Evolutionary conservation across 2,329 filamentous ascomycete species (phyloP).

Genomic region (Amylocarpus encephaloides): DNA sequence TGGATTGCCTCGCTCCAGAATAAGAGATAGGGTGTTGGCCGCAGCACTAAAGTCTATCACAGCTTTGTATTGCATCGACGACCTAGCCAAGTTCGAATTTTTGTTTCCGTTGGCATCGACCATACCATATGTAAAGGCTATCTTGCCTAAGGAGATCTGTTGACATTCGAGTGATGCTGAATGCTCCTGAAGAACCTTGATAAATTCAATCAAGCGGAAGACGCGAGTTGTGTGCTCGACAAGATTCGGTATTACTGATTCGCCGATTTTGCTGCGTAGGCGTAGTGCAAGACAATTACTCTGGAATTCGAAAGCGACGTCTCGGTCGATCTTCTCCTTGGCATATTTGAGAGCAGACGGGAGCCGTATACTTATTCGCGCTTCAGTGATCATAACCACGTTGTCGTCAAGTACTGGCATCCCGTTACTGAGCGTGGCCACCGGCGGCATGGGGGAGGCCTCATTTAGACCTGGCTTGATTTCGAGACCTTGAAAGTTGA

Average conservation of each 20-base stretch:
- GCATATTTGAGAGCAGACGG: slow-evolving; percentile 22
- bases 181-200: slow-evolving; percentile 56
- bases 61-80: slow-evolving; percentile 40
- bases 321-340: slow-evolving; percentile 27
- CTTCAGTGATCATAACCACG: slow-evolving; percentile 29
- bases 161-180: slow-evolving; percentile 50
- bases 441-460: neutral
- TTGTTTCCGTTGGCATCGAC: slow-evolving; percentile 15
- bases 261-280: slow-evolving; percentile 27
- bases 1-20: slow-evolving; percentile 57
- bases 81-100: slow-evolving; percentile 13
- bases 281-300: slow-evolving; percentile 29
- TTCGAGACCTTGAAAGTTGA: slow-evolving; percentile 44
- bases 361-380: slow-evolving; percentile 26
- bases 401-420: slow-evolving; percentile 12
- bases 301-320: slow-evolving; percentile 29
- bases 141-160: slow-evolving; percentile 52
- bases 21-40: slow-evolving; percentile 46
- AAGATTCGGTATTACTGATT: slow-evolving; percentile 25
- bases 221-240: slow-evolving; percentile 45
- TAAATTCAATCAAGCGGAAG: slow-evolving; percentile 63
- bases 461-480: slow-evolving; percentile 1
- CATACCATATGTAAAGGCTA: slow-evolving; percentile 62
- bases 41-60: slow-evolving; percentile 50
- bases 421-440: neutral